These are phyloP conservation scores for Phyllosticta citrichinensis DNA, from an alignment of 2,329 filamentous ascomycete species.

Conservation along the genomic window DNA sequence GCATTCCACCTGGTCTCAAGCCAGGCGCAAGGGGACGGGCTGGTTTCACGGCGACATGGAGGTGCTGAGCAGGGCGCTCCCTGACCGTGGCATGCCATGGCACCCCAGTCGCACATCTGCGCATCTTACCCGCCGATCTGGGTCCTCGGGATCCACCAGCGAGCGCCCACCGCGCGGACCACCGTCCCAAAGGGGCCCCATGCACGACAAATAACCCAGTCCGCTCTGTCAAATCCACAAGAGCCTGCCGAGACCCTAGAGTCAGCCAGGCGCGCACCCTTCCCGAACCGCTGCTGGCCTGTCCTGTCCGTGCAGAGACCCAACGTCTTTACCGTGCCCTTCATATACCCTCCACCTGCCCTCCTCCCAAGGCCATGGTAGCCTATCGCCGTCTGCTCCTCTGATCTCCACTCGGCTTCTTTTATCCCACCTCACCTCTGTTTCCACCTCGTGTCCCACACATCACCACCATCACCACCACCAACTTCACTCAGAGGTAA, in stretches of 20 bases:
- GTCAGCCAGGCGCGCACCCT: conserved; percentile 5
- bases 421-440: background rate
- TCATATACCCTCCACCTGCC: conserved; percentile 9
- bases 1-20: background rate
- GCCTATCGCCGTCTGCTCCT: conserved; percentile 9
- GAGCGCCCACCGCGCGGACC: conserved; percentile 7
- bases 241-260: conserved; percentile 11
- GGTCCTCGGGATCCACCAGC: conserved; percentile 9
- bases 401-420: background rate
- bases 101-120: conserved; percentile 12
- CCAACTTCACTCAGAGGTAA: background rate
- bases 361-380: conserved; percentile 5
- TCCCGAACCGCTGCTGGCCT: conserved; percentile 9
- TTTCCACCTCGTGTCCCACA: background rate
- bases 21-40: background rate
- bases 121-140: conserved; percentile 12
- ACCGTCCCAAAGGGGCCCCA: conserved; percentile 8
- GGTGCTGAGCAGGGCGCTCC: background rate
- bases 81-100: background rate
- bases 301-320: conserved; percentile 4
- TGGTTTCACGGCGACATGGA: background rate
- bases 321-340: conserved; percentile 9
- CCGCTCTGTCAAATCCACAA: conserved; percentile 8
- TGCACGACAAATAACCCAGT: conserved; percentile 6
- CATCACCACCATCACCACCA: background rate